Base-by-base conservation (phyloP, 1,284 basidiomycete genomes). In the Athelia sp. region DNA sequence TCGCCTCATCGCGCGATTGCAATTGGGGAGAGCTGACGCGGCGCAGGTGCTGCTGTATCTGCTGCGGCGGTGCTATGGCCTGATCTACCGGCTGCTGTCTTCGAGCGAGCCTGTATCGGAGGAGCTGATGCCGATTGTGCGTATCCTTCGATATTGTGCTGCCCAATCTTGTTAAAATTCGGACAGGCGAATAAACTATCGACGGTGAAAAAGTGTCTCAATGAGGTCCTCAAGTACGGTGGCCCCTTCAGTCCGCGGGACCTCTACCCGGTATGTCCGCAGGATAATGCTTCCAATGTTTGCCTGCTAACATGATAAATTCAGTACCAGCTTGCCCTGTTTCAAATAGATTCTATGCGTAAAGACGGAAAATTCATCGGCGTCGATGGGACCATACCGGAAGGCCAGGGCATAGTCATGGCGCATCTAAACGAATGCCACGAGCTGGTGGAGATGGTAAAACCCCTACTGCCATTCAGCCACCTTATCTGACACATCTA, bases 21-120 rank as follows among this genome's bases (percentile, higher is more conserved):
- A n/a, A n/a, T n/a, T n/a, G 36, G 13, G 21, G 23, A 23, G 21
- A 14, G 17, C 45, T 38, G 19, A 35, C 45, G 36, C 2, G 18
- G 14, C 18, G 43, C 58, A 96, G 93, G 92, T 94, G 9, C 72
- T 98, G 46, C 76, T 98, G 40, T 99, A 97, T 67, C 78, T 98
- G 29, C 75, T 99, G 48, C 78, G 96, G 57, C 81, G 96, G 64
- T 99, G 96, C 73, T 97, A 98, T 66, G 96, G 96, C 55, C 78
- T 98, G 48, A 95, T 98, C 59, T 98, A 98, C 69, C 82, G 90
- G 23, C 70, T 99, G 46, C 82, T 99, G 56, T 95, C 94, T 21
- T 95, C 94, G n/a, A 94, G 91, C 50, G 96, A 98, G 70, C 97
- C 97, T 0, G 94, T 99, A n/a, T 97, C 93, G 0, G 95, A 98